These are phyloP conservation scores for Olyra latifolia DNA, from an alignment of 176 grass and related monocot species.

Conservation along the genomic window DNA sequence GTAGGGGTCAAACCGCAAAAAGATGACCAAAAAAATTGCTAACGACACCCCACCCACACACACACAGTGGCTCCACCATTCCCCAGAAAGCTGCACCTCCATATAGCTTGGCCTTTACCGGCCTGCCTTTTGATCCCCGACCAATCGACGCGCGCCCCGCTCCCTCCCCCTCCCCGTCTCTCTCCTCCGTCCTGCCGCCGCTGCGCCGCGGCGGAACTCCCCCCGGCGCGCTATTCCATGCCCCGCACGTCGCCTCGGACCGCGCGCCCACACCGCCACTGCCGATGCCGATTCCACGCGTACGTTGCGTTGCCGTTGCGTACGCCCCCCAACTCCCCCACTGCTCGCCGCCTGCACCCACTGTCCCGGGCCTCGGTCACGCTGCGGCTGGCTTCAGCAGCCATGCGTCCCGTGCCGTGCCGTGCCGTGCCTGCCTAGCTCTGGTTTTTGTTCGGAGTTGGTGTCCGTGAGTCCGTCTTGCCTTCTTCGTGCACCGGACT, in stretches of 20 bases:
- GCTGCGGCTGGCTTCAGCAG: background rate
- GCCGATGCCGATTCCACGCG: background rate
- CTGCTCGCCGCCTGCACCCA: background rate
- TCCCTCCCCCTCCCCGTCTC: background rate
- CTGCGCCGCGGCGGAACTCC: background rate
- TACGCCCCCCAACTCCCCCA: no score
- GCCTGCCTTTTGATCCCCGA: constrained; percentile 20
- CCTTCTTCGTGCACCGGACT: constrained; percentile 28
- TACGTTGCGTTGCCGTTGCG: no score
- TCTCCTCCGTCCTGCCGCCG: background rate
- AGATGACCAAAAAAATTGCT: background rate
- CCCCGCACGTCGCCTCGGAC: background rate
- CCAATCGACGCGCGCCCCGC: constrained; percentile 27
- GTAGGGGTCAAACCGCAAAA: background rate
- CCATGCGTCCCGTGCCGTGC: no score
- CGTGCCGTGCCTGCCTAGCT: background rate
- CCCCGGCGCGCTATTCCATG: background rate
- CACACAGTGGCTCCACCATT: constrained; percentile 20
- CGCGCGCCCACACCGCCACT: background rate
- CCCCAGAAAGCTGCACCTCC: constrained; percentile 32
- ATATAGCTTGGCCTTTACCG: constrained; percentile 48
- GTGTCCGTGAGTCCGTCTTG: constrained; percentile 21
- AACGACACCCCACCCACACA: no score
- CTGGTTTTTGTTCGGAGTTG: background rate
- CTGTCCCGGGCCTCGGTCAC: background rate